These are phyloP conservation scores for Candida oleophila DNA, from an alignment of 805 yeast species.

Conservation along the genomic window DNA sequence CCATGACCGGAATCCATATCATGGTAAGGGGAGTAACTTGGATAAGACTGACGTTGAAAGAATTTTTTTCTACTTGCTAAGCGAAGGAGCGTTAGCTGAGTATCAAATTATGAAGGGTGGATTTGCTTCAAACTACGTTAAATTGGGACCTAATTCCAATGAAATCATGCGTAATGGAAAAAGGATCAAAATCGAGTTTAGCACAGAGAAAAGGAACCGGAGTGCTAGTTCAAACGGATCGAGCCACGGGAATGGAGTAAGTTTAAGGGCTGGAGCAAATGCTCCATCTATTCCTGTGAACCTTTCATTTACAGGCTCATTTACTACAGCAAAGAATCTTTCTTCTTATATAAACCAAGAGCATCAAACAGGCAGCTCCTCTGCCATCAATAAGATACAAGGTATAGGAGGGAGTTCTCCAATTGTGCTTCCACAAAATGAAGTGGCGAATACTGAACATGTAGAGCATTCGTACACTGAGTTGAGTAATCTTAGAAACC, in stretches of 20 bases:
- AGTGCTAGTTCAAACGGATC: background rate
- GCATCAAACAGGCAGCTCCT: slow-evolving; percentile 7
- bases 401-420: slow-evolving; percentile 11
- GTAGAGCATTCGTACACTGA: slow-evolving; percentile 29
- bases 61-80: slow-evolving; percentile 73
- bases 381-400: background rate
- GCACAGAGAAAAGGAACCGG: slow-evolving; percentile 20
- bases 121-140: slow-evolving; percentile 75
- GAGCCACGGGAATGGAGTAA: background rate
- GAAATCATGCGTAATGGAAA: slow-evolving; percentile 44
- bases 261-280: background rate
- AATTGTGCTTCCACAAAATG: slow-evolving; percentile 19
- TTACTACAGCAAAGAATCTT: slow-evolving; percentile 5
- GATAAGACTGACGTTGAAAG: slow-evolving; percentile 76
- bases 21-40: slow-evolving; percentile 67
- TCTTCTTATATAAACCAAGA: slow-evolving; percentile 3
- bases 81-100: slow-evolving; percentile 66
- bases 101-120: slow-evolving; percentile 73
- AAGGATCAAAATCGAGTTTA: slow-evolving; percentile 53
- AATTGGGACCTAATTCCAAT: slow-evolving; percentile 56
- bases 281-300: background rate
- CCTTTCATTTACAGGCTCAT: background rate
- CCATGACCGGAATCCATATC: slow-evolving; percentile 56
- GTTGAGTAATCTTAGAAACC: slow-evolving; percentile 42
- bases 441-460: slow-evolving; percentile 14